Percentiles rank a stretch among this genome's conserved stretches.
Evolutionary conservation across 2,329 filamentous ascomycete genomes (phyloP).

Genomic region (Calonectria henricotiae): DNA sequence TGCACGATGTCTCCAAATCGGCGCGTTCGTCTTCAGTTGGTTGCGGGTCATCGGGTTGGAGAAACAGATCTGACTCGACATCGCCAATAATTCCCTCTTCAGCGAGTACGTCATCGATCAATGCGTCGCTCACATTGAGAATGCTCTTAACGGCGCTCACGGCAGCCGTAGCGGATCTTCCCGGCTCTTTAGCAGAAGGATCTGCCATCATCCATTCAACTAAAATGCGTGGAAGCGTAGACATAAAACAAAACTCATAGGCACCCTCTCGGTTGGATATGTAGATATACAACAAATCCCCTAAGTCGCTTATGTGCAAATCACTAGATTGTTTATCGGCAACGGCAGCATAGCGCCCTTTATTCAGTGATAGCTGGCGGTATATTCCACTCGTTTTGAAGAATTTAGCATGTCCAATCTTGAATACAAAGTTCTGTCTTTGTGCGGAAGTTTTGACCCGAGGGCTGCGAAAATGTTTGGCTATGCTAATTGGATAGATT

Average conservation of each 20-base stretch:
- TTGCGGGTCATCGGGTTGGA: too few species aligned
- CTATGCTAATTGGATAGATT: background rate
- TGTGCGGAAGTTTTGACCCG: background rate
- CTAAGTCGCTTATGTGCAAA: background rate
- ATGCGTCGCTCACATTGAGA: constrained; percentile 3
- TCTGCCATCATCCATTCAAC: constrained; percentile 18
- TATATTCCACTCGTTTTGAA: constrained; percentile 6
- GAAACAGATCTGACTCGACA: background rate
- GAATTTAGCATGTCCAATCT: background rate
- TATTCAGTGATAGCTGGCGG: background rate
- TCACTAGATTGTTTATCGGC: constrained; percentile 2
- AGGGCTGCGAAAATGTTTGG: constrained; percentile 6
- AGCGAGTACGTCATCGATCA: constrained; percentile 7
- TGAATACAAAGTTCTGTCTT: background rate
- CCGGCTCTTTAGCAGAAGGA: background rate
- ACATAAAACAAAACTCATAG: constrained; percentile 15
- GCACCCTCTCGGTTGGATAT: constrained; percentile 14
- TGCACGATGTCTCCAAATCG: too few species aligned
- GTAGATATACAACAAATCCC: background rate
- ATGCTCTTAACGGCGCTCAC: constrained; percentile 15
- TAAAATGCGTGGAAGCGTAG: background rate
- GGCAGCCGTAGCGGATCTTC: background rate
- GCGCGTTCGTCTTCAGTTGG: too few species aligned
- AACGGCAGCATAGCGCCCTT: background rate
- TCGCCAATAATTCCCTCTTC: constrained; percentile 1